phyloP scores from a whole-genome alignment of 2,329 filamentous ascomycete genomes.

The Penicillium paneum region DNA sequence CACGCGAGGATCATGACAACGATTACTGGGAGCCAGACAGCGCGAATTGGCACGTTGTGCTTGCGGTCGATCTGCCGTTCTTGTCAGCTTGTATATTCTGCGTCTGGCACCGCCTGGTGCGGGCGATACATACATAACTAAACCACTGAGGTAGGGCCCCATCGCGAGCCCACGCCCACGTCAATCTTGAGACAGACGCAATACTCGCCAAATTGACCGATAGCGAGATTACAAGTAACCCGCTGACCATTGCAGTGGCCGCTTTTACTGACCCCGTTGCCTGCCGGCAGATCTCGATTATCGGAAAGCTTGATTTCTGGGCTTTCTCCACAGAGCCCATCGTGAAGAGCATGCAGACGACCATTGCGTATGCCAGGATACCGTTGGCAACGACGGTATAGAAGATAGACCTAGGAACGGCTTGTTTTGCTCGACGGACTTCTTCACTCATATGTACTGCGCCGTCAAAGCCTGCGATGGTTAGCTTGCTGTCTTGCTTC shows the following conservation, averaged over 20 bases:
- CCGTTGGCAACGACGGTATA: conserved; percentile 46
- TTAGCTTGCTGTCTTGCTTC: background rate
- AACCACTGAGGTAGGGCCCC: conserved; percentile 42
- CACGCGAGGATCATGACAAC: conserved; percentile 36
- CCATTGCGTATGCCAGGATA: conserved; percentile 41
- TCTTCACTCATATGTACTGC: conserved; percentile 51
- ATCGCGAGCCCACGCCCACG: conserved; percentile 52
- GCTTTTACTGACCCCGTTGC: conserved; percentile 42
- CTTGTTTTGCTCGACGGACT: conserved; percentile 45
- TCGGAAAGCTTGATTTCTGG: conserved; percentile 36
- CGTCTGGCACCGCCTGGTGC: background rate
- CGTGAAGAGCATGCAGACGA: conserved; percentile 44
- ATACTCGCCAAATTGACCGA: conserved; percentile 43
- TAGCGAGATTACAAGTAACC: conserved; percentile 36
- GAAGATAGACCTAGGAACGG: conserved; percentile 47
- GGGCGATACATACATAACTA: conserved; percentile 11
- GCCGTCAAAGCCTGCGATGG: conserved; percentile 44
- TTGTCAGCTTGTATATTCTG: background rate
- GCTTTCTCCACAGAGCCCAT: conserved; percentile 41
- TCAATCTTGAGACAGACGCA: conserved; percentile 49
- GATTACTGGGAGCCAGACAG: conserved; percentile 34
- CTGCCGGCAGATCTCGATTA: conserved; percentile 44
- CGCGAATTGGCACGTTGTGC: conserved; percentile 35
- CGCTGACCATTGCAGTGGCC: conserved; percentile 38
- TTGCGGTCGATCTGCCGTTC: conserved; percentile 29